Evolutionary conservation across 352 stramenopile genomes (phyloP), one percentile per base, ranked within the genome.

Genomic region (Globisporangium heterothallicum): DNA sequence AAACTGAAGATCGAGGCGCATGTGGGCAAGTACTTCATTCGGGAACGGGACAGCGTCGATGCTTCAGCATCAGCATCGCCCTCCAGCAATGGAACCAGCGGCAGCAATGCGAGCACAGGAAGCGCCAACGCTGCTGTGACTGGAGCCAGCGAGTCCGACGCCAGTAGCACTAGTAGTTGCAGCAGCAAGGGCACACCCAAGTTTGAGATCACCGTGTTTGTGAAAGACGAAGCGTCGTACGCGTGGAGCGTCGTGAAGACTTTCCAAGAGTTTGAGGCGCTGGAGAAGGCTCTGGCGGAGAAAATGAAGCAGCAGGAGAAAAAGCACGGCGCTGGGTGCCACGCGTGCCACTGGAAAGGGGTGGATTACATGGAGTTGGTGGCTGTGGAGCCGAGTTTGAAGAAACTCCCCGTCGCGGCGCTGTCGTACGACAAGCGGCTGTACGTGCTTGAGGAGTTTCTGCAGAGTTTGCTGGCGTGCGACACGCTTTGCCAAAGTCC

Each of bases 401-500:
- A 66, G 49, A 59, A 70, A n/a, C 61, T 85, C 18, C 53, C 67
- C 4, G 45, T 63, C 9, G 48, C 47, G 19, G 56, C 63, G 21
- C 43, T 83, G 24, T 49, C 70, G 13, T 92, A 92, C 64, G 77
- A 86, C 12, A 81, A 81, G 63, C 72, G 71, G 14, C 42, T 88
- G 53, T 61, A 74, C 19, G 63, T 88, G 34, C 63, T 92, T 7
- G 74, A 89, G 21, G 57, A 72, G 42, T 94, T 85, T 46, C 50
- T 94, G 40, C 74, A 88, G 64, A 74, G 80, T n/a, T 49, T 94
- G 19, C 45, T 92, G 16, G 58, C 63, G 32, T 82, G 76, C 47
- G 74, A 87, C 56, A 86, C 78, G 26, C 57, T 94, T 16, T 83
- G 80, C 47, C 80, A 92, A 53, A 92, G 80, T 53, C 78, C 78